Evolutionary conservation across 371 early-diverging fungal genomes (phyloP).

Genomic region (Mortierella sp.): DNA sequence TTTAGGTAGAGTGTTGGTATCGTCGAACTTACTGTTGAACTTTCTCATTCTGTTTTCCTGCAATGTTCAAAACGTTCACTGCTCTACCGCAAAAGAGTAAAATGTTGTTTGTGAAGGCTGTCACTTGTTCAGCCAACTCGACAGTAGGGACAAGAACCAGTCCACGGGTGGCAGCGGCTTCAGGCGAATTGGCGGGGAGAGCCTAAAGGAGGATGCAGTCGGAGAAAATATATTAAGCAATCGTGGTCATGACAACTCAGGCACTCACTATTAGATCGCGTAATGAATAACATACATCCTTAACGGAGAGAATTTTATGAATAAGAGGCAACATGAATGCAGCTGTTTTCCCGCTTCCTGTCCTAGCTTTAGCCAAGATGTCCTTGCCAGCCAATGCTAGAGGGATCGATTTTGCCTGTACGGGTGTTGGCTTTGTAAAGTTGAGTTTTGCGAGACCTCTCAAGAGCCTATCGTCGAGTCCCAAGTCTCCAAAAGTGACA

Average conservation of each 20-base stretch:
- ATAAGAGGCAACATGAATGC: constrained; percentile 96
- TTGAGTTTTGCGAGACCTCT: constrained; percentile 87
- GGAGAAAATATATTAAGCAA: neutral
- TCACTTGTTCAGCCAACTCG: constrained; percentile 96
- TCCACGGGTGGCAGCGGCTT: constrained; percentile 52
- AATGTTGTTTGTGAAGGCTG: constrained; percentile 78
- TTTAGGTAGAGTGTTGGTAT: neutral
- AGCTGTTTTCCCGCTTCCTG: constrained; percentile 99
- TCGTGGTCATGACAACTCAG: neutral
- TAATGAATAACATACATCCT: constrained; percentile 64
- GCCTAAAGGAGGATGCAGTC: constrained; percentile 17
- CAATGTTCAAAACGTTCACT: constrained; percentile 79
- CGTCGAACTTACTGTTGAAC: constrained; percentile 68
- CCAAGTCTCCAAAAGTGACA: constrained; percentile 58
- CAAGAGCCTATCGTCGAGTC: constrained; percentile 89
- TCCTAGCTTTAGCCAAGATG: constrained; percentile 97
- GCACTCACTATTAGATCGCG: neutral
- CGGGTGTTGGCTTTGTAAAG: constrained; percentile 89
- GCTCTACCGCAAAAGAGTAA: constrained; percentile 77
- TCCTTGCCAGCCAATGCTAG: constrained; percentile 96
- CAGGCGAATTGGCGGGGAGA: constrained; percentile 48
- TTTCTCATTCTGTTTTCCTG: constrained; percentile 72
- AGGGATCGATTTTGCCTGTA: constrained; percentile 96
- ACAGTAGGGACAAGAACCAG: constrained; percentile 96
- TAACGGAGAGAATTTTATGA: constrained; percentile 85